Conservation (phyloP, 1,139 yeast genomes). For the Yamadazyma dushanensis region DNA sequence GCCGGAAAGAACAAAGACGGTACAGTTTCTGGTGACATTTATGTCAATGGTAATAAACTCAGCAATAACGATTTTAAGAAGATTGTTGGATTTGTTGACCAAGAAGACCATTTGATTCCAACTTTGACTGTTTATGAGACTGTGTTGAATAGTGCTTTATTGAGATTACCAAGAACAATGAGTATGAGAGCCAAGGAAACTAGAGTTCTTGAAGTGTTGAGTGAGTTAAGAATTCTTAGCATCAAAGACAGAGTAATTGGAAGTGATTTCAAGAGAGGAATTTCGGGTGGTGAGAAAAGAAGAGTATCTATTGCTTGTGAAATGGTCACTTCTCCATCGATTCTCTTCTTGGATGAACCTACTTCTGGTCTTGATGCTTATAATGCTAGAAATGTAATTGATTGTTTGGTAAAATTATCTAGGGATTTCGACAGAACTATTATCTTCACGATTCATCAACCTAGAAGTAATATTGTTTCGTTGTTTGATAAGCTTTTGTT, state of each 20-base stretch:
- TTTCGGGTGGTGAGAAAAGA: slow-evolving; percentile 91
- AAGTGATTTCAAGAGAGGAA: slow-evolving; percentile 85
- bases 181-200: slow-evolving; percentile 67
- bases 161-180: slow-evolving; percentile 83
- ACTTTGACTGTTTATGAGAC: slow-evolving; percentile 96
- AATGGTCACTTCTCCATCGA: slow-evolving; percentile 80
- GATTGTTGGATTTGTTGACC: slow-evolving; percentile 94
- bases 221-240: slow-evolving; percentile 77
- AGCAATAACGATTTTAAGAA: slow-evolving; percentile 51
- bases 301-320: slow-evolving; percentile 91
- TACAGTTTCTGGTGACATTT: slow-evolving; percentile 57
- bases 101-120: slow-evolving; percentile 87
- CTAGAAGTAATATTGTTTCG: slow-evolving; percentile 94
- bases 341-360: slow-evolving; percentile 82
- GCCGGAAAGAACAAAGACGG: slow-evolving; percentile 90
- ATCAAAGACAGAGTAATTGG: slow-evolving; percentile 89
- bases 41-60: slow-evolving; percentile 67
- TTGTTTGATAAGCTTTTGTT: slow-evolving; percentile 80
- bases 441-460: slow-evolving; percentile 93
- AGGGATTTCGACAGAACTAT: slow-evolving; percentile 82
- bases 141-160: slow-evolving; percentile 84
- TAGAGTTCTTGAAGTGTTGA: slow-evolving; percentile 80
- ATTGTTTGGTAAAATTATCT: slow-evolving; percentile 77
- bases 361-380: slow-evolving; percentile 94
- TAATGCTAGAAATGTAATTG: slow-evolving; percentile 90